A percentile compares a stretch with the other conserved stretches of the same genome.
phyloP scores from a whole-genome alignment of 1,284 basidiomycete genomes.

The Cryptococcus wingfieldii region DNA sequence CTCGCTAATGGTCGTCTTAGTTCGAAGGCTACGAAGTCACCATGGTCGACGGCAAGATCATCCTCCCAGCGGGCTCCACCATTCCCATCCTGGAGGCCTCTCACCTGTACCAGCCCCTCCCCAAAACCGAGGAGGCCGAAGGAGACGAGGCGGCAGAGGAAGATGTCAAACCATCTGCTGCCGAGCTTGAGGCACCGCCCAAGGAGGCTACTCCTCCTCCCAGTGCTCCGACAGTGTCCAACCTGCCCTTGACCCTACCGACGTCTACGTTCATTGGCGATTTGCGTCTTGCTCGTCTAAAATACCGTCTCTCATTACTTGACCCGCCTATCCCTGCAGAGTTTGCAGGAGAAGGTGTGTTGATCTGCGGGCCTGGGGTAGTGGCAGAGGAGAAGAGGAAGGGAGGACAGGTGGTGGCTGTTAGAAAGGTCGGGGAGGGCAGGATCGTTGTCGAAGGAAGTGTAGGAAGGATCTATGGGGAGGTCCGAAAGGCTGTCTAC shows the following conservation, averaged over 20 bases:
- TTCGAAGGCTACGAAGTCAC: constrained; percentile 97
- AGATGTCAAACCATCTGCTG: constrained; percentile 12
- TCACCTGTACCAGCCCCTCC: constrained; percentile 58
- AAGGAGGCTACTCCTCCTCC: constrained; percentile 51
- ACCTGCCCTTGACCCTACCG: constrained; percentile 59
- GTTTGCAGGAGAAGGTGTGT: constrained; percentile 87
- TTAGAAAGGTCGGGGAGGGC: constrained; percentile 77
- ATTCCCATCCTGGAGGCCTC: constrained; percentile 54
- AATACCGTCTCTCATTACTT: constrained; percentile 65
- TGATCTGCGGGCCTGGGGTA: constrained; percentile 69
- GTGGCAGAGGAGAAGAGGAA: constrained; percentile 55
- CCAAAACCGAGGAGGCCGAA: constrained; percentile 9
- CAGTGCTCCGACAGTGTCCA: constrained; percentile 53
- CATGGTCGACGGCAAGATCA: constrained; percentile 78
- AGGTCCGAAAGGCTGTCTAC: constrained; percentile 80
- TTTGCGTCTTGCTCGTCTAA: constrained; percentile 79
- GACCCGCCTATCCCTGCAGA: constrained; percentile 70
- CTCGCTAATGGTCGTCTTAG: constrained; percentile 48
- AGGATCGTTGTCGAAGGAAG: constrained; percentile 82
- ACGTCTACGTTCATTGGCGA: constrained; percentile 94
- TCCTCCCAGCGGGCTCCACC: constrained; percentile 72
- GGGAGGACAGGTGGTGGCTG: constrained; percentile 73
- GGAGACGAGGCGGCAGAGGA: constrained; percentile 6
- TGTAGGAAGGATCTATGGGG: constrained; percentile 81
- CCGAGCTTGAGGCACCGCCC: constrained; percentile 27